Evolutionary conservation across 352 stramenopile species (phyloP).

Genomic region (Pythium biforme): DNA sequence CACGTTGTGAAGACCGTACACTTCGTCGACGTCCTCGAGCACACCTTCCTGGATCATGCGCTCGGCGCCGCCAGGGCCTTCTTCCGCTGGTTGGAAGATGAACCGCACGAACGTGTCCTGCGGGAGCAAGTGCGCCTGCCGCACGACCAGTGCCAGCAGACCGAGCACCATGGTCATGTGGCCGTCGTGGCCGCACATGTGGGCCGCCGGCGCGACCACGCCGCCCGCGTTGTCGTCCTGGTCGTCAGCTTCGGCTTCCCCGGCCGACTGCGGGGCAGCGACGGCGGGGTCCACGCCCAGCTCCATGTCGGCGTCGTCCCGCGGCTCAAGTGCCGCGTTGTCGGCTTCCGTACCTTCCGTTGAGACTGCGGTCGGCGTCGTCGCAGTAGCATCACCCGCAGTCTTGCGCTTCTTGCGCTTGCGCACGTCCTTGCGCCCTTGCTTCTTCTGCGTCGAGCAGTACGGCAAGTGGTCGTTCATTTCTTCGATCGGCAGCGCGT

Average conservation of each 20-base stretch:
- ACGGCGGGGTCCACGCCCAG: slow-evolving; percentile 14
- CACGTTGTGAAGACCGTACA: slow-evolving; percentile 93
- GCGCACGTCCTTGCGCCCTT: slow-evolving; percentile 42
- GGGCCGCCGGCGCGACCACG: slow-evolving; percentile 42
- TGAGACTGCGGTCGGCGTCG: background rate
- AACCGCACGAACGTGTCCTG: slow-evolving; percentile 86
- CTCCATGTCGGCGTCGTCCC: slow-evolving; percentile 23
- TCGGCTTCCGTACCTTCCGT: background rate
- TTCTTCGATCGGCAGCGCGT: slow-evolving; percentile 92
- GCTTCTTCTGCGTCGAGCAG: slow-evolving; percentile 70
- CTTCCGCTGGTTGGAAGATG: slow-evolving; percentile 96
- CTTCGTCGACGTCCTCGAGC: slow-evolving; percentile 80
- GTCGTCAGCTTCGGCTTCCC: slow-evolving; percentile 42
- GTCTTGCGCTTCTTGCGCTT: slow-evolving; percentile 74
- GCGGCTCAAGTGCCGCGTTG: background rate
- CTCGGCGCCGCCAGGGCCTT: slow-evolving; percentile 87
- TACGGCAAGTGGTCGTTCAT: slow-evolving; percentile 78
- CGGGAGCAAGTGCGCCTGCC: slow-evolving; percentile 66
- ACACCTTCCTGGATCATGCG: slow-evolving; percentile 93
- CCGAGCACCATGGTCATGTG: slow-evolving; percentile 95
- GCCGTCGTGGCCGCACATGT: slow-evolving; percentile 96
- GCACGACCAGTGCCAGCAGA: slow-evolving; percentile 77
- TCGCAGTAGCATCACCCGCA: background rate
- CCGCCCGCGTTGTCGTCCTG: slow-evolving; percentile 27
- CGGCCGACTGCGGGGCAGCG: slow-evolving; percentile 32